Conservation (phyloP, 2,329 filamentous ascomycete genomes). For the Claviceps sp. region DNA sequence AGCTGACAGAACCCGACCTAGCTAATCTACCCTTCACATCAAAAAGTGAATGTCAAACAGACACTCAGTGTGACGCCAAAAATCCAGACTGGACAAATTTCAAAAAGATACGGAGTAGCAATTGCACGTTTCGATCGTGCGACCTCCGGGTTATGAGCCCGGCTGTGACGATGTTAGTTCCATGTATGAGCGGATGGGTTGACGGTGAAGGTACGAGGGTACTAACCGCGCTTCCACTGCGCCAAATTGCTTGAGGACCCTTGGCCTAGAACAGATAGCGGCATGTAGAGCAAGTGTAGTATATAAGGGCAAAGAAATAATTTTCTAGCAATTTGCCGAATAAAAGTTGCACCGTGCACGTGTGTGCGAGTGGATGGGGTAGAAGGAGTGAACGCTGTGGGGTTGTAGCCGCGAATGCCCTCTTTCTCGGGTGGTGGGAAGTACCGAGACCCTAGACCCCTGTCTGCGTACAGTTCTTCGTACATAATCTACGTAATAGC, state of each 20-base stretch:
- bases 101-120: background rate
- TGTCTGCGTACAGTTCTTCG: no score
- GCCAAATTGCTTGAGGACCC: slow-evolving; percentile 1
- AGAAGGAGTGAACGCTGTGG: no score
- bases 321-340: background rate
- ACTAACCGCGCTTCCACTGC: slow-evolving; percentile 3
- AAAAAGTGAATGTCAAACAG: no score
- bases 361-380: no score
- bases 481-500: no score
- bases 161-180: background rate
- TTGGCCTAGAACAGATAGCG: background rate
- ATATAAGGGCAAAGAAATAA: background rate
- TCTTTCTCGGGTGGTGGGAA: no score
- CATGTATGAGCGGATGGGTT: no score
- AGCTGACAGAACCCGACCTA: no score
- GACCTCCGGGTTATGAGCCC: slow-evolving; percentile 4
- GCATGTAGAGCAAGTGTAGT: background rate
- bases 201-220: no score
- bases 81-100: background rate
- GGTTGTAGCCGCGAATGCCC: no score
- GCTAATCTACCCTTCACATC: no score
- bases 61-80: background rate
- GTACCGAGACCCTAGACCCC: no score
- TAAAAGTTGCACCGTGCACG: background rate
- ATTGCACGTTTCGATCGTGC: slow-evolving; percentile 4